These are phyloP conservation scores for Oehlia diaphana DNA, from an alignment of 192 early-diverging fungal species.

Conservation along the genomic window DNA sequence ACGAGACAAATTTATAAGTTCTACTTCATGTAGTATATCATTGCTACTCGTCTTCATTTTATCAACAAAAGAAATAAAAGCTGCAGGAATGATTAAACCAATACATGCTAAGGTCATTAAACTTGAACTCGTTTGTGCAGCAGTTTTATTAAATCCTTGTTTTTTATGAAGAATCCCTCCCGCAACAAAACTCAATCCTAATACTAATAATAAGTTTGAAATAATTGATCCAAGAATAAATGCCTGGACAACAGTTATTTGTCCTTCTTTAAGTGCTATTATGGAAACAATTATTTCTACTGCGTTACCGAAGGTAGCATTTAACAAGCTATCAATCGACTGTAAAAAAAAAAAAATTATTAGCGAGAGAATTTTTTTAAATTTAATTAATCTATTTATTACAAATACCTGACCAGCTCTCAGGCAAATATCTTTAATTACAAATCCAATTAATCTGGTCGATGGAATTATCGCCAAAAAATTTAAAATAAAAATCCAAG, in stretches of 20 bases:
- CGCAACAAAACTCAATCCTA: slow-evolving; percentile 83
- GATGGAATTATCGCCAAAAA: slow-evolving; percentile 91
- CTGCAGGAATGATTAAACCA: slow-evolving; percentile 69
- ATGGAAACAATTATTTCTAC: slow-evolving; percentile 83
- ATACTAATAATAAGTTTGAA: slow-evolving; percentile 80
- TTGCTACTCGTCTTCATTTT: too few species aligned
- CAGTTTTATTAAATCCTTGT: slow-evolving; percentile 70
- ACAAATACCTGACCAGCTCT: slow-evolving; percentile 46
- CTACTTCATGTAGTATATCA: slow-evolving; percentile 13
- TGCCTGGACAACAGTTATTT: slow-evolving; percentile 83
- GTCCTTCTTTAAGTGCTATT: slow-evolving; percentile 73
- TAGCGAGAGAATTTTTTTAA: too few species aligned
- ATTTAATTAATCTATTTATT: too few species aligned
- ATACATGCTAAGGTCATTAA: slow-evolving; percentile 67
- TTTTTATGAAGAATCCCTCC: slow-evolving; percentile 80
- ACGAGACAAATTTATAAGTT: slow-evolving; percentile 60
- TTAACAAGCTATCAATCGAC: slow-evolving; percentile 79
- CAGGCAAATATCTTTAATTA: slow-evolving; percentile 42
- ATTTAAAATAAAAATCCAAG: slow-evolving; percentile 78
- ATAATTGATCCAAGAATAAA: slow-evolving; percentile 89
- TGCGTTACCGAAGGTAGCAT: slow-evolving; percentile 78
- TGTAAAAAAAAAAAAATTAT: slow-evolving; percentile 24
- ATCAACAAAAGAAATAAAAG: slow-evolving; percentile 41
- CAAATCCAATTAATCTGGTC: slow-evolving; percentile 61
- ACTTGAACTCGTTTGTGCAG: slow-evolving; percentile 70